Conservation (phyloP, 2,329 filamentous ascomycete species). For the Hansfordia pulvinata region DNA sequence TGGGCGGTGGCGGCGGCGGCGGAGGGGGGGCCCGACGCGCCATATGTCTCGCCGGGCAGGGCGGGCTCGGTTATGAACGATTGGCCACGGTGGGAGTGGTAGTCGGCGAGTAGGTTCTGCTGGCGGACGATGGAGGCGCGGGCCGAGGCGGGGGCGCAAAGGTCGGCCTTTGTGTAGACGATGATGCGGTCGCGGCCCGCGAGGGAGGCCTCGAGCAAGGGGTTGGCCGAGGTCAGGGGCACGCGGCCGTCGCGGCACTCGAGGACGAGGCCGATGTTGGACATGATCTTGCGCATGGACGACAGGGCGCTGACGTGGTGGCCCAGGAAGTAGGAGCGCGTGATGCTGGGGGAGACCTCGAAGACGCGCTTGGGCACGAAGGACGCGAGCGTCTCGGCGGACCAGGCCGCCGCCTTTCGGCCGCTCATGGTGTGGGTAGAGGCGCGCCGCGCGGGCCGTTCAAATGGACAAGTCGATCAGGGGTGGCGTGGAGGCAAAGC, state of each 20-base stretch:
- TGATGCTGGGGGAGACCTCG: constrained; percentile 57
- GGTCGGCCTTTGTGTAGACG: constrained; percentile 83
- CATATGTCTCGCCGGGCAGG: constrained; percentile 8
- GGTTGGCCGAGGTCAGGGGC: constrained; percentile 80
- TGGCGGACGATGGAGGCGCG: constrained; percentile 10
- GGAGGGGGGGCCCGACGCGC: no score
- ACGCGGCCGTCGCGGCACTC: constrained; percentile 92
- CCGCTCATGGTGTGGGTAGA: no score
- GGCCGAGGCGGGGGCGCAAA: constrained; percentile 30
- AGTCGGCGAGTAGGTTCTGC: constrained; percentile 6
- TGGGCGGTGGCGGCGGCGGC: no score
- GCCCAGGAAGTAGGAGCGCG: constrained; percentile 85
- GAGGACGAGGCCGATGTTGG: constrained; percentile 73
- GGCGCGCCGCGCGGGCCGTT: no score
- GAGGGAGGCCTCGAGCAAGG: constrained; percentile 69
- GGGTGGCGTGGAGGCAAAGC: no score
- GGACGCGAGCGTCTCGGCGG: no score
- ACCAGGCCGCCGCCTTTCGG: no score
- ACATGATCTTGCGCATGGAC: constrained; percentile 71
- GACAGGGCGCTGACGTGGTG: constrained; percentile 75
- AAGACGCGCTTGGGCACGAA: constrained; percentile 69
- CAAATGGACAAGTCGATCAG: no score
- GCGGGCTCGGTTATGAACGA: constrained; percentile 1
- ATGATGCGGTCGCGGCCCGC: constrained; percentile 62
- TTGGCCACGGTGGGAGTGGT: constrained; percentile 12